Evolutionary conservation across 2,329 filamentous ascomycete species (phyloP).

Genomic region (Claviceps humidiphila): DNA sequence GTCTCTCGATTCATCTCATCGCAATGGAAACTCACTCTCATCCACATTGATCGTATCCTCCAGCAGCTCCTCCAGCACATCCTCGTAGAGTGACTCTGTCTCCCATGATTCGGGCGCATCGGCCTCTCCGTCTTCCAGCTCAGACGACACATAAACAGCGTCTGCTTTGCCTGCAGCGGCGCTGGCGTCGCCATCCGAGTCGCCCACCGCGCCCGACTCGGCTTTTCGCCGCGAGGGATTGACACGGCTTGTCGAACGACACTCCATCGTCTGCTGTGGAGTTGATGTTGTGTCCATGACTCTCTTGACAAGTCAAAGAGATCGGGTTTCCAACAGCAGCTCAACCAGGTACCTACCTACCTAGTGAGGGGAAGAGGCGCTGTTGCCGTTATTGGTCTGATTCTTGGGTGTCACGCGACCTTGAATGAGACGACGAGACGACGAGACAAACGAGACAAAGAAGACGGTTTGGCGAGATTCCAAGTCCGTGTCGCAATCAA

Average conservation of each 20-base stretch:
- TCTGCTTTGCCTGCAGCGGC: conserved; percentile 23
- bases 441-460: no score
- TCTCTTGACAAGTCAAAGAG: neutral
- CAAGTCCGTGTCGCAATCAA: no score
- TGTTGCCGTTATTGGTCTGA: no score
- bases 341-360: no score
- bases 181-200: conserved; percentile 20
- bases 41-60: conserved; percentile 36
- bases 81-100: conserved; percentile 49
- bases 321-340: no score
- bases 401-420: no score
- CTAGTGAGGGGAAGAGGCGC: no score
- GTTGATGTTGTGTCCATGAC: neutral
- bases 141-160: conserved; percentile 24
- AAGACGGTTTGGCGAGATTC: no score
- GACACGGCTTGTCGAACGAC: conserved; percentile 15
- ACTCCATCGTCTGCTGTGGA: conserved; percentile 10
- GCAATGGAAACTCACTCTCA: conserved; percentile 1
- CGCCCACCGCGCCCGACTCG: conserved; percentile 23
- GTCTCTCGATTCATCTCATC: no score
- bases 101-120: conserved; percentile 47
- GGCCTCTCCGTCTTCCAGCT: conserved; percentile 38
- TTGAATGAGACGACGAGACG: no score
- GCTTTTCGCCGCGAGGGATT: conserved; percentile 20
- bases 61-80: conserved; percentile 44